Percentiles rank a stretch among this genome's conserved stretches.
Evolutionary conservation across 164 flowering plant genomes (phyloP).

Genomic region (Litsea cubeba): DNA sequence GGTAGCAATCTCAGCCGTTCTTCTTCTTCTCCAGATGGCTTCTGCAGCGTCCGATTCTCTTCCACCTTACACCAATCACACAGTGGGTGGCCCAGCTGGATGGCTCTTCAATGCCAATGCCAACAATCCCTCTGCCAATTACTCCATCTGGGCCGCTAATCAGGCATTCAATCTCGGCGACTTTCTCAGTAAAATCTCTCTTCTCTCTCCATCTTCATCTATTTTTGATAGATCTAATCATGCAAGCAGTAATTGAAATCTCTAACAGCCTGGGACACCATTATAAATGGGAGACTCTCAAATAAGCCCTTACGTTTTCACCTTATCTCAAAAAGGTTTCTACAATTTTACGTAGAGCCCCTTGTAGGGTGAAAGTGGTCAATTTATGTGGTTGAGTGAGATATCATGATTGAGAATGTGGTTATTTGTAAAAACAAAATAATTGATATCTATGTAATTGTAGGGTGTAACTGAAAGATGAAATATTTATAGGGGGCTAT

Average conservation of each 20-base stretch:
- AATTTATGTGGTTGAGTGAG: too few relatives aligned
- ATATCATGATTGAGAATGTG: too few relatives aligned
- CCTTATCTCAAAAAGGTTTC: not conserved
- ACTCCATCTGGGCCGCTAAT: slow-evolving; percentile 59
- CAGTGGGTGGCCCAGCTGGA: slow-evolving; percentile 67
- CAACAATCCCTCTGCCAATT: slow-evolving; percentile 48
- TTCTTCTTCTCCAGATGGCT: slow-evolving; percentile 21
- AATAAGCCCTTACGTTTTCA: not conserved
- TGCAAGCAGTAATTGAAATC: not conserved
- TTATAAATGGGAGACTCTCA: not conserved
- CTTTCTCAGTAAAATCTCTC: slow-evolving; percentile 49
- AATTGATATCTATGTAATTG: too few relatives aligned
- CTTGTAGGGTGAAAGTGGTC: too few relatives aligned
- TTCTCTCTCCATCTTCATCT: not conserved
- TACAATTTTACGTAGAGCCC: not conserved
- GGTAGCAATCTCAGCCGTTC: slow-evolving; percentile 16
- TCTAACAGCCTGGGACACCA: too few relatives aligned
- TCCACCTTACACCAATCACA: slow-evolving; percentile 59
- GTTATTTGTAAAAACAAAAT: too few relatives aligned
- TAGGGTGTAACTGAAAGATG: too few relatives aligned
- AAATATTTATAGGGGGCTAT: too few relatives aligned
- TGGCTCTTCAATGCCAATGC: slow-evolving; percentile 67
- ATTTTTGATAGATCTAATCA: not conserved
- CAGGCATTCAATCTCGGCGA: slow-evolving; percentile 81
- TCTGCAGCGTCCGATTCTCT: slow-evolving; percentile 8